A percentile compares a stretch with the other conserved stretches of the same genome.
Evolutionary conservation across 371 early-diverging fungal species (phyloP).

Genomic region (Mortierella sp.): DNA sequence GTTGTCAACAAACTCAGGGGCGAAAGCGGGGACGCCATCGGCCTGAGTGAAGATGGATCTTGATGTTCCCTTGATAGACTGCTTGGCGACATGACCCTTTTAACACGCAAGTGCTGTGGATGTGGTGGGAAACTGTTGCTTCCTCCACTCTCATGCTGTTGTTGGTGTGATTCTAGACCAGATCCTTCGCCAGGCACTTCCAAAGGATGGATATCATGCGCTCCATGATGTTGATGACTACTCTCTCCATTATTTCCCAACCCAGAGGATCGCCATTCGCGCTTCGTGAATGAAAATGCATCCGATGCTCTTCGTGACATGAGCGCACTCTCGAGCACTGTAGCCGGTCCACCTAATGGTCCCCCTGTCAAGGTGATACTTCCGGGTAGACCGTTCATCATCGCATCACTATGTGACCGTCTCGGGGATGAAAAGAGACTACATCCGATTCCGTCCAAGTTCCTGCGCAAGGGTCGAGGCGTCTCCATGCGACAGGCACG

Average conservation of each 20-base stretch:
- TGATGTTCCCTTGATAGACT: slow-evolving; percentile 28
- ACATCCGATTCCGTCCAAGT: slow-evolving; percentile 24
- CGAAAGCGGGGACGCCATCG: slow-evolving; percentile 26
- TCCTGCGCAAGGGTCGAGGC: slow-evolving; percentile 30
- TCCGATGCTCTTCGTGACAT: slow-evolving; percentile 28
- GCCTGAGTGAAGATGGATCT: not conserved
- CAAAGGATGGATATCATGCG: slow-evolving; percentile 16
- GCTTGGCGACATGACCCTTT: slow-evolving; percentile 35
- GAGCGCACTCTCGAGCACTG: slow-evolving; percentile 5
- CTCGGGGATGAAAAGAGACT: slow-evolving; percentile 19
- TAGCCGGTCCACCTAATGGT: too few species aligned
- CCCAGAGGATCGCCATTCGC: slow-evolving; percentile 39
- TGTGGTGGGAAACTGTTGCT: not conserved
- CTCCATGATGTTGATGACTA: not conserved
- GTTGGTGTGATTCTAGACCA: not conserved
- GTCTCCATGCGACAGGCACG: slow-evolving; percentile 31
- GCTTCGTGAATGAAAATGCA: slow-evolving; percentile 19
- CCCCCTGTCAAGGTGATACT: not conserved
- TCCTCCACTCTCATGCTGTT: not conserved
- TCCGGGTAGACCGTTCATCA: not conserved
- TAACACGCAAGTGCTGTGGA: slow-evolving; percentile 14
- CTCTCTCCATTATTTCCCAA: slow-evolving; percentile 9
- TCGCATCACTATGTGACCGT: slow-evolving; percentile 30
- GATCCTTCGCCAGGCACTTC: not conserved
- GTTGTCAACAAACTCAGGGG: slow-evolving; percentile 36